A percentile compares a stretch with the other conserved stretches of the same genome.
Conservation (phyloP, 495 filamentous ascomycete genomes). For the Polyplosphaeria fusca region DNA sequence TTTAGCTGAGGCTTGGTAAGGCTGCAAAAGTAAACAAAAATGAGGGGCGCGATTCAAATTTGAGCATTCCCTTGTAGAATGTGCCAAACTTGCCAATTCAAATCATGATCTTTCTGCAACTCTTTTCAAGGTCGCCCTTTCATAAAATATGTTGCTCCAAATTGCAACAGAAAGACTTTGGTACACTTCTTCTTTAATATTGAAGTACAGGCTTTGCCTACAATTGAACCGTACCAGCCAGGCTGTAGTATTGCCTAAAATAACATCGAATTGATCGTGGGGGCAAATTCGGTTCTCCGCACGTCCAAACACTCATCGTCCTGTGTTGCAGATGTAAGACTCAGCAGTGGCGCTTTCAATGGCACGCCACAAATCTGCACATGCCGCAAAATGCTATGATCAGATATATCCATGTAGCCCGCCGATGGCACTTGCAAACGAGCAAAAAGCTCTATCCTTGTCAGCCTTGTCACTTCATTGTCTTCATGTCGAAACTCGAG, state of each 20-base stretch:
- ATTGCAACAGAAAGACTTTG: neutral
- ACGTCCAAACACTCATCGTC: neutral
- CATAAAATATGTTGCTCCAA: neutral
- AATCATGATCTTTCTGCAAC: neutral
- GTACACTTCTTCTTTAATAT: neutral
- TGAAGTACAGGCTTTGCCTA: neutral
- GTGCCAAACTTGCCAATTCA: neutral
- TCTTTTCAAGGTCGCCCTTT: neutral
- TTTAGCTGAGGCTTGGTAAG: neutral
- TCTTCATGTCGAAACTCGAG: neutral
- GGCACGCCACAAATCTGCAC: neutral
- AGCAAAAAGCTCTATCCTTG: neutral
- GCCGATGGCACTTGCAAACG: neutral
- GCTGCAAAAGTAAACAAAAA: neutral
- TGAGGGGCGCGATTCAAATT: neutral
- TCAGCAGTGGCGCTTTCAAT: neutral
- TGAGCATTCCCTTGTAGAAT: neutral
- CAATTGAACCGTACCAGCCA: neutral
- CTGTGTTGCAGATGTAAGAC: neutral
- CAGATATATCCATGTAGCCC: neutral
- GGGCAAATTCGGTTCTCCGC: neutral
- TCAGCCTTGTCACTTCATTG: neutral
- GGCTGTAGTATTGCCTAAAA: neutral
- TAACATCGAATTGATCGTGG: neutral
- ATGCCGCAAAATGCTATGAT: neutral